Evolutionary conservation across 345 rosid species (phyloP), one percentile per base, ranked within the genome.

Genomic region (Barbarea vulgaris): DNA sequence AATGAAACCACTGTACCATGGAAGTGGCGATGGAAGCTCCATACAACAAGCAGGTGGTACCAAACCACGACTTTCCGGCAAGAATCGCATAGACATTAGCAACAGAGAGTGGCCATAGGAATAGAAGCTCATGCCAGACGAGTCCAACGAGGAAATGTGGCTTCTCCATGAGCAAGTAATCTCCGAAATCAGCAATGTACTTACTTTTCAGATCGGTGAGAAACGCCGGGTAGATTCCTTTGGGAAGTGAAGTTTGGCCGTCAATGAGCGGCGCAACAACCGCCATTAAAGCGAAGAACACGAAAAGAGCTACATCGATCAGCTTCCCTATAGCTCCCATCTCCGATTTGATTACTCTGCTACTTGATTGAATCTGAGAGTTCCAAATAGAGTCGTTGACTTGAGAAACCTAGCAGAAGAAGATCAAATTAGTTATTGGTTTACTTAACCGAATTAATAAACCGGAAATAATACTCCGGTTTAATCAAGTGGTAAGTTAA

Each of bases 91-190:
- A 87, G 19, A 87, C 66, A 59, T 82, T 90, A 47, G 85, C 53
- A 31, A 91, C 42, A 5, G 88, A 68, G 59, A 91, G 97, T 4
- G 98, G 97, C 97, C 96, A 91, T 4, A 80, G 84, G 66, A 91
- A 78, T 6, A 90, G 8, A 34, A 94, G 86, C 79, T 91, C 93
- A 8, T 85, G 81, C 96, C 92, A 86, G 2, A 86, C 81, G 31
- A 88, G 21, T 2, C 89, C 97, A 4, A 88, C 88, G 73, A 91
- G 82, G 85, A 91, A 94, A 69, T 76, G 77, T 5, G 97, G 98
- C 77, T 85, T 88, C 79, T 91, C 98, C 52, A 44, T 44, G 31
- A 85, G 3, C 13, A 91, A 80, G 67, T 84, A 94, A 62, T 94
- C 97, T n/a, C 85, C 89, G 46, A 58, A 86, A 39, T 82, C 81